Evolutionary conservation across 192 early-diverging fungal genomes (phyloP).

Genomic region (Umbelopsis sp.): DNA sequence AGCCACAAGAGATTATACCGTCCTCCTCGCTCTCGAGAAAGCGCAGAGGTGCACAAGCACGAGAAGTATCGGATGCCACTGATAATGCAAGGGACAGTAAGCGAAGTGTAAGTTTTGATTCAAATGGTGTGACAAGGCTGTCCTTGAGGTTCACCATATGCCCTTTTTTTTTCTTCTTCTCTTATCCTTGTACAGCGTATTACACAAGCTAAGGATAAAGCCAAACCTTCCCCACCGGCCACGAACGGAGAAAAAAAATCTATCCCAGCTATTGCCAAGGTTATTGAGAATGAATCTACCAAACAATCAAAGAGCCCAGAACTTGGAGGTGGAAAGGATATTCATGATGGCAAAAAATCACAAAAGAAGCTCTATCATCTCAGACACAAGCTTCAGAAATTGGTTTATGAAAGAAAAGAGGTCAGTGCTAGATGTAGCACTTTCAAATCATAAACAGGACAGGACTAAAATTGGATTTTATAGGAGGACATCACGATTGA

Average conservation of each 20-base stretch:
- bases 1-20: not conserved
- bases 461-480: not conserved
- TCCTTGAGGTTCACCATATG: not conserved
- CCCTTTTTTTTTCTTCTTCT: not conserved
- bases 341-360: not conserved
- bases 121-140: too few species aligned
- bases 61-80: not conserved
- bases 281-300: not conserved
- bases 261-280: not conserved
- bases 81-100: conserved; percentile 2
- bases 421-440: conserved; percentile 10
- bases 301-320: conserved; percentile 1
- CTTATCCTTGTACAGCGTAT: not conserved
- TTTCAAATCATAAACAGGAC: too few species aligned
- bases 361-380: conserved; percentile 30
- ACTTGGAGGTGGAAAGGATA: not conserved
- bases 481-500: conserved; percentile 33
- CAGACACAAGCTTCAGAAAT: conserved; percentile 30
- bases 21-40: not conserved
- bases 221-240: not conserved
- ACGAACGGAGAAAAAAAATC: not conserved
- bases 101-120: conserved; percentile 7
- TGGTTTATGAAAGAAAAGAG: conserved; percentile 35
- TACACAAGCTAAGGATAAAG: not conserved
- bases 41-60: conserved; percentile 1